These are phyloP conservation scores for Physocladia obscura DNA, from an alignment of 192 early-diverging fungal species.

Conservation along the genomic window DNA sequence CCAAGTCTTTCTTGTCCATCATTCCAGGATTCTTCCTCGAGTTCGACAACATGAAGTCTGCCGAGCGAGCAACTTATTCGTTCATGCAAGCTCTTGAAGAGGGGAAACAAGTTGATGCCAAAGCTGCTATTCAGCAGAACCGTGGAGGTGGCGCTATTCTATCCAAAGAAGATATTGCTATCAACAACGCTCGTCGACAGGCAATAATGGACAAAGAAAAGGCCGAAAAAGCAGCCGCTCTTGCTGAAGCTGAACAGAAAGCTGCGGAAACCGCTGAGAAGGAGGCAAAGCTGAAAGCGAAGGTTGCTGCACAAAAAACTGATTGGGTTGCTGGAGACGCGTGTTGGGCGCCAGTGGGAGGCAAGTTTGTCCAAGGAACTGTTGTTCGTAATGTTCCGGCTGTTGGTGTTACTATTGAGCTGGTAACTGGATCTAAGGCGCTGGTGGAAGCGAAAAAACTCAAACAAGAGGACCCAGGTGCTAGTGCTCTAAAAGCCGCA, in stretches of 20 bases:
- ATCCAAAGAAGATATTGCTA: conserved; percentile 77
- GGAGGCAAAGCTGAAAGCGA: conserved; percentile 22
- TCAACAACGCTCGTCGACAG: conserved; percentile 66
- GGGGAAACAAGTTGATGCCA: conserved; percentile 29
- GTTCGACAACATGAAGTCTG: conserved; percentile 34
- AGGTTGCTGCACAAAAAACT: conserved; percentile 15
- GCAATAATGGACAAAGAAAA: conserved; percentile 63
- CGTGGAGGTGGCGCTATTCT: conserved; percentile 71
- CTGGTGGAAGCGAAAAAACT: conserved; percentile 33
- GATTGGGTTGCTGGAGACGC: conserved; percentile 29
- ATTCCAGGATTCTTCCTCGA: conserved; percentile 31
- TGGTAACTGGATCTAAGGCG: conserved; percentile 14
- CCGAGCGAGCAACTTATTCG: conserved; percentile 30
- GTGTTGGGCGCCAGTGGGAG: conserved; percentile 23
- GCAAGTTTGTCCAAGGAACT: conserved; percentile 19
- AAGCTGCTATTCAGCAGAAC: conserved; percentile 26
- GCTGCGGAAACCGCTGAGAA: conserved; percentile 10
- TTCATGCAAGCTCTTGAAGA: conserved; percentile 32
- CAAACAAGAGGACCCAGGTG: conserved; percentile 14
- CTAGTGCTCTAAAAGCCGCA: background rate
- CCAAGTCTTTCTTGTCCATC: conserved; percentile 41
- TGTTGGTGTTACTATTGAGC: conserved; percentile 31
- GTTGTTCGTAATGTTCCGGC: conserved; percentile 30
- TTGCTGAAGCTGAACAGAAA: conserved; percentile 52
- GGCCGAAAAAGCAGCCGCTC: conserved; percentile 71